phyloP scores from a whole-genome alignment of 2,329 filamentous ascomycete species.

The Trichophyton verrucosum region DNA sequence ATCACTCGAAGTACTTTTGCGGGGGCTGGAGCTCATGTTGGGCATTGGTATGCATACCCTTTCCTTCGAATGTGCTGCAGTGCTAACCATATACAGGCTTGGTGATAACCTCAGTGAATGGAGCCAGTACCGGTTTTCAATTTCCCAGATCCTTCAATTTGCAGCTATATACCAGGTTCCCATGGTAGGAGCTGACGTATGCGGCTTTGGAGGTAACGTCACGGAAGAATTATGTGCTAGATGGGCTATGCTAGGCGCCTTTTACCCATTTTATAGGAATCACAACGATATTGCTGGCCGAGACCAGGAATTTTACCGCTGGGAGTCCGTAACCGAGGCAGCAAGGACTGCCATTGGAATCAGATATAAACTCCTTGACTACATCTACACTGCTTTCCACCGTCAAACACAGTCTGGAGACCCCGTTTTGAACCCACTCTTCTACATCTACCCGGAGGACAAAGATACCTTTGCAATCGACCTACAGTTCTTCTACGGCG shows the following conservation, averaged over 20 bases:
- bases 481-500: conserved; percentile 49
- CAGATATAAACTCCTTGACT: conserved; percentile 66
- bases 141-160: conserved; percentile 49
- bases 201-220: conserved; percentile 58
- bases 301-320: conserved; percentile 63
- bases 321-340: conserved; percentile 49
- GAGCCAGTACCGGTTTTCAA: conserved; percentile 47
- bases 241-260: conserved; percentile 63
- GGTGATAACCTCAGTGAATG: conserved; percentile 49
- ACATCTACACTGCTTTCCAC: conserved; percentile 62
- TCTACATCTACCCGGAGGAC: conserved; percentile 56
- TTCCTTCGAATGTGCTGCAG: not conserved
- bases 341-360: conserved; percentile 57
- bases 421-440: conserved; percentile 57
- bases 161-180: conserved; percentile 55
- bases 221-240: conserved; percentile 58
- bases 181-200: conserved; percentile 61
- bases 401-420: conserved; percentile 48
- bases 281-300: conserved; percentile 47
- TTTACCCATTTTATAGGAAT: conserved; percentile 64
- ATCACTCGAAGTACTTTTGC: conserved; percentile 60
- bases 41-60: conserved; percentile 31
- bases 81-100: conserved; percentile 28
- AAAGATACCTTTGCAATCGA: conserved; percentile 40
- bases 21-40: conserved; percentile 45